These are phyloP conservation scores for Talaromyces liani DNA, from an alignment of 495 filamentous ascomycete species.

Conservation along the genomic window DNA sequence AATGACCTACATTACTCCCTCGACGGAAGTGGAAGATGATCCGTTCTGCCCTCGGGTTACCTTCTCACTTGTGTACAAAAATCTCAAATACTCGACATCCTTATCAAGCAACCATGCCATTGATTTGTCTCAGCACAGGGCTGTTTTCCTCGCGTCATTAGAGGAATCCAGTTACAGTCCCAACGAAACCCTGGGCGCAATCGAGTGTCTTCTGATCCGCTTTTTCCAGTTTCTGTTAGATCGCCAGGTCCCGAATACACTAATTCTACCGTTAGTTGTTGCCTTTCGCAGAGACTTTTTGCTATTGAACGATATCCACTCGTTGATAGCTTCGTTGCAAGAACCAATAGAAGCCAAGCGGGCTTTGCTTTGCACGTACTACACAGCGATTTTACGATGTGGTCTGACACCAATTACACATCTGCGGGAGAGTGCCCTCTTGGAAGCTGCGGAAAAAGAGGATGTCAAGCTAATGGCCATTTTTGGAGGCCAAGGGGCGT, in stretches of 20 bases:
- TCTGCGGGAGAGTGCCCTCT: constrained; percentile 8
- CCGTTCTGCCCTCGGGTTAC: neutral
- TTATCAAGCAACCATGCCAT: neutral
- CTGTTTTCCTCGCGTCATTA: neutral
- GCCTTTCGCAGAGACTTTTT: constrained; percentile 1
- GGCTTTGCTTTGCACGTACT: constrained; percentile 13
- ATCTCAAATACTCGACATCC: neutral
- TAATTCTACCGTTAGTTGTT: neutral
- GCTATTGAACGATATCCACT: constrained; percentile 15
- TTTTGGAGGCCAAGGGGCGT: constrained; percentile 20
- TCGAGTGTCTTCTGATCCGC: neutral
- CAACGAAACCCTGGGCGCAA: neutral
- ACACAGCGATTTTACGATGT: constrained; percentile 9
- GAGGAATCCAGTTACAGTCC: neutral
- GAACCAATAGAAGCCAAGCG: constrained; percentile 6
- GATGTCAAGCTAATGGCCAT: constrained; percentile 16
- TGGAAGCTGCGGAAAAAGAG: constrained; percentile 12
- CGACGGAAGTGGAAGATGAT: neutral
- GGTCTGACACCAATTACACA: neutral
- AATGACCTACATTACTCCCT: constrained; percentile 2
- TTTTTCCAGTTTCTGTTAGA: constrained; percentile 14
- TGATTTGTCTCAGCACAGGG: neutral
- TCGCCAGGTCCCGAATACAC: neutral
- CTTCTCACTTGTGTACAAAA: neutral
- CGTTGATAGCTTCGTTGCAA: constrained; percentile 7